Percentiles rank a stretch among this genome's conserved stretches.
Conservation (phyloP, 139 green algal genomes). For the Closterium sp. region DNA sequence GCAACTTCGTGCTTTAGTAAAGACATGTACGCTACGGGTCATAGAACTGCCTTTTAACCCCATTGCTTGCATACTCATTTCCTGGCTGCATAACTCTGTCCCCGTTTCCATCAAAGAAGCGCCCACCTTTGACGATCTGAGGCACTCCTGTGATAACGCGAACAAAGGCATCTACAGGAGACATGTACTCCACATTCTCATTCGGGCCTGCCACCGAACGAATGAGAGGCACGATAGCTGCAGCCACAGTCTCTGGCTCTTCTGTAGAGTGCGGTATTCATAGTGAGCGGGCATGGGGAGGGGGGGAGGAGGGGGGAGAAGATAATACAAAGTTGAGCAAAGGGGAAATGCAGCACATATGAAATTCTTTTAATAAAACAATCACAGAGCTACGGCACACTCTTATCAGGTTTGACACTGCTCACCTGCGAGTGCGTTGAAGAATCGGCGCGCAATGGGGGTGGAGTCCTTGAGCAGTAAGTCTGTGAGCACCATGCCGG, state of each 20-base stretch:
- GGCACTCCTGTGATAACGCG: constrained; percentile 55
- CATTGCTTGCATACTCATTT: constrained; percentile 5
- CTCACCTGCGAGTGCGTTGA: constrained; percentile 63
- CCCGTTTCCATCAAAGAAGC: constrained; percentile 68
- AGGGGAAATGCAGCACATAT: not conserved
- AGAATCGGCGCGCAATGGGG: constrained; percentile 61
- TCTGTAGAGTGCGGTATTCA: constrained; percentile 33
- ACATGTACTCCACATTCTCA: constrained; percentile 60
- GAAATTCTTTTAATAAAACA: no score
- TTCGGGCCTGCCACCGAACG: constrained; percentile 44
- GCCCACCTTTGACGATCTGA: constrained; percentile 61
- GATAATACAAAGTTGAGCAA: not conserved
- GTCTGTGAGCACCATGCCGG: constrained; percentile 64
- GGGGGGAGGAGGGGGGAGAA: not conserved
- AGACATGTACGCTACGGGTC: not conserved
- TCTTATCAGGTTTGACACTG: not conserved
- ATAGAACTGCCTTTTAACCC: not conserved
- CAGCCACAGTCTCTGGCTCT: constrained; percentile 68
- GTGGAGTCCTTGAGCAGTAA: constrained; percentile 62
- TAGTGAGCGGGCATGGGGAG: not conserved
- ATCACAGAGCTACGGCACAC: no score
- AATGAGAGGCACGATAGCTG: constrained; percentile 60
- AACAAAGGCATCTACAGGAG: constrained; percentile 43
- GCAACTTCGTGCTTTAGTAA: no score
- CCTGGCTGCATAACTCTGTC: not conserved